Conservation (phyloP, 2,329 filamentous ascomycete genomes). For the Xylaria sp. region DNA sequence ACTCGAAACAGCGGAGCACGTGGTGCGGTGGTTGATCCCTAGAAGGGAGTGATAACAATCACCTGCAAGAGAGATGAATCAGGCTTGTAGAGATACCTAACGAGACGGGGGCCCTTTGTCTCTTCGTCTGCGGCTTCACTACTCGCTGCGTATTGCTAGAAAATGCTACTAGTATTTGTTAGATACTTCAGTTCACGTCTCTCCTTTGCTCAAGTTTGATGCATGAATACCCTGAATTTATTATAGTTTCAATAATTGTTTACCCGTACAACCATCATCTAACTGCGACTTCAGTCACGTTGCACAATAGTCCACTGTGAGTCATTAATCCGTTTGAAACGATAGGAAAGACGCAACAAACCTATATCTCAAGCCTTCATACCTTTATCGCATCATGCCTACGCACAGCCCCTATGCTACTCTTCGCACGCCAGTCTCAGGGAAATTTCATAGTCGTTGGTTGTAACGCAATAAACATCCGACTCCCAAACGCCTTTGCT, state of each 20-base stretch:
- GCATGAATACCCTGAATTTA: conserved; percentile 20
- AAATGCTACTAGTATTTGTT: conserved; percentile 31
- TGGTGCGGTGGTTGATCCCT: conserved; percentile 20
- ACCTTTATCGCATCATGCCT: too few species aligned
- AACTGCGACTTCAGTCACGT: neutral
- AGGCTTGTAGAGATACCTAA: conserved; percentile 12
- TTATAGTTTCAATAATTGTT: conserved; percentile 6
- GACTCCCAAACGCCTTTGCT: neutral
- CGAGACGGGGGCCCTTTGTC: conserved; percentile 18
- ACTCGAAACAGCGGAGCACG: conserved; percentile 20
- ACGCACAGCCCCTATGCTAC: neutral
- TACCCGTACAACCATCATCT: neutral
- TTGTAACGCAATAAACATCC: neutral
- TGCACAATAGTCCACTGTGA: neutral
- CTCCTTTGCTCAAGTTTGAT: conserved; percentile 24
- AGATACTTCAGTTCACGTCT: conserved; percentile 34
- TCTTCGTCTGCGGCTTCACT: conserved; percentile 6
- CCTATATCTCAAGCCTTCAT: neutral
- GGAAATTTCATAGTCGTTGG: neutral
- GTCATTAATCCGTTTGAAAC: neutral
- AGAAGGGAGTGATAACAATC: conserved; percentile 23
- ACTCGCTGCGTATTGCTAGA: conserved; percentile 23
- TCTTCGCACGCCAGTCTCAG: neutral
- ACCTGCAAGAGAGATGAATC: conserved; percentile 18
- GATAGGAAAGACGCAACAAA: neutral